Evolutionary conservation across 768 basidiomycete genomes (phyloP), one percentile per base, ranked within the genome.

Genomic region (Hypsizygus marmoreus): DNA sequence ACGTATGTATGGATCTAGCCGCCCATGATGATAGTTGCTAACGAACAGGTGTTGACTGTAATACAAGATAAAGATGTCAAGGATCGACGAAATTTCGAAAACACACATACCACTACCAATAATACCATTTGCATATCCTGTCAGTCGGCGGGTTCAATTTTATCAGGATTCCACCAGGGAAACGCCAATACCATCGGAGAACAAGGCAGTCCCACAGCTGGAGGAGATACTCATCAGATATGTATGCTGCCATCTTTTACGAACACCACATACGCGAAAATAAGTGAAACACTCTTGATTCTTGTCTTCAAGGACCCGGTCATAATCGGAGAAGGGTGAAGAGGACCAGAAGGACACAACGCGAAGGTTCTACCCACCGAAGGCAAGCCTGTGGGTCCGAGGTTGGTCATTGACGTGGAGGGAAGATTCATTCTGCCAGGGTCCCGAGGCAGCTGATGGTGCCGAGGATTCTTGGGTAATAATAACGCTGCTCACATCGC

Each of bases 131-230:
- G 86, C 82, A 61, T 90, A 91, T 17, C 88, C 87, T 89, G 16
- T 32, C 9, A 23, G 16, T 42, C 39, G 28, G 16, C 33, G 39
- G 32, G 36, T 7, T 46, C 14, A 39, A 43, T 16, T 39, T 28
- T 23, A 34, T 29, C n/a, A 13, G 4, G 11, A 29, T 36, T 16
- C 13, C 11, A 6, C 12, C 19, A 26, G 40, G 35, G 26, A 3
- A 16, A 23, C 10, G 32, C 23, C 16, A 40, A 40, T 63, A 85
- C 88, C 89, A 61, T 91, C 89, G 14, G 88, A 90, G 67, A 91
- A 91, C 34, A 91, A 71, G 28, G 89, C 89, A 2, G 89, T 91
- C 56, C 89, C 89, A 61, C 89, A 91, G 13, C 87, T 89, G 38
- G 13, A 25, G 2, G 13, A 25, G n/a, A n/a, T n/a, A n/a, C n/a